Evolutionary conservation across 1,284 basidiomycete genomes (phyloP).

Genomic region (Lentinula novae-zelandiae): DNA sequence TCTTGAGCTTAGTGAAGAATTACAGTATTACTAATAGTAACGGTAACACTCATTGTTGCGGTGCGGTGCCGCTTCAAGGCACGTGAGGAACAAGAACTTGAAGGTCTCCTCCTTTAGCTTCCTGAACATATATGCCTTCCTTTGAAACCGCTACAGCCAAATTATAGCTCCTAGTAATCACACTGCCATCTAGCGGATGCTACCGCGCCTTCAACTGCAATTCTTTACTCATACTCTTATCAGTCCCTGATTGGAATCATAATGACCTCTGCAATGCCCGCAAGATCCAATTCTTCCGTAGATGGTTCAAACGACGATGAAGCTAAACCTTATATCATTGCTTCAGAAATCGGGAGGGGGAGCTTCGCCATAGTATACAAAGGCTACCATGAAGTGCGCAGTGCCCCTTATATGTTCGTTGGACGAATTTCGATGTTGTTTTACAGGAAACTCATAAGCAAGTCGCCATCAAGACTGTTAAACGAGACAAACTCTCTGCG

Average conservation of each 20-base stretch:
- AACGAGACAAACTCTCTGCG: constrained; percentile 81
- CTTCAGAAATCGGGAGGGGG: constrained; percentile 76
- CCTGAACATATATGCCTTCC: neutral
- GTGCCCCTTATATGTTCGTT: neutral
- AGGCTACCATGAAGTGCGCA: constrained; percentile 81
- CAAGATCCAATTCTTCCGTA: neutral
- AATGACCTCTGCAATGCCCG: neutral
- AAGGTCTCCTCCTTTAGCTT: neutral
- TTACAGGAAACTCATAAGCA: constrained; percentile 67
- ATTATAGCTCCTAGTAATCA: neutral
- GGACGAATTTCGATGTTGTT: constrained; percentile 5
- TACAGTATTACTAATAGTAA: no score
- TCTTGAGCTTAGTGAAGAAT: no score
- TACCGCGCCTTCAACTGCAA: neutral
- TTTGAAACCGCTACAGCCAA: neutral
- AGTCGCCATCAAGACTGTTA: constrained; percentile 96
- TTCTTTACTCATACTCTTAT: neutral
- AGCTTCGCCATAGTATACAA: constrained; percentile 97
- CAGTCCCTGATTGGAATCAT: neutral
- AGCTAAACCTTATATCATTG: constrained; percentile 69
- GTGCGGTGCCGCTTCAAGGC: no score
- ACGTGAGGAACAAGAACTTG: neutral
- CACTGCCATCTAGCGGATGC: neutral
- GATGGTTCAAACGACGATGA: constrained; percentile 54
- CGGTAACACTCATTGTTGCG: no score